Evolutionary conservation across 352 stramenopile species (phyloP).

Genomic region (Phytopythium vexans): DNA sequence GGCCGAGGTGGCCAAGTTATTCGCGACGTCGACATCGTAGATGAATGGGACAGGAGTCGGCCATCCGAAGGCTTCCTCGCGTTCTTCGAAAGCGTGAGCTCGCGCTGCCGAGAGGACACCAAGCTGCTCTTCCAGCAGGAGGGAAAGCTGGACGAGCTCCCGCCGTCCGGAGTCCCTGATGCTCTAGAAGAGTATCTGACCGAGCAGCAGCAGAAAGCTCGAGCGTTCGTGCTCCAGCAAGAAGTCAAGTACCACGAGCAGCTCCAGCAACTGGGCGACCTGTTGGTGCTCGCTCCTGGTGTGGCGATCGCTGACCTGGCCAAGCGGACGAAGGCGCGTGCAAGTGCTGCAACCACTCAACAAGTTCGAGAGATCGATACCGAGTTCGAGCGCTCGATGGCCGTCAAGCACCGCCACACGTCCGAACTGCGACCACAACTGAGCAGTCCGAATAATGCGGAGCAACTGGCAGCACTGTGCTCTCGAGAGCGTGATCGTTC

Average conservation of each 20-base stretch:
- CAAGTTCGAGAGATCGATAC: constrained; percentile 20
- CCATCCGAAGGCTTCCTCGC: constrained; percentile 35
- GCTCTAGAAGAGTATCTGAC: constrained; percentile 75
- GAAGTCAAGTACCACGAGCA: constrained; percentile 56
- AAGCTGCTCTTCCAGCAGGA: constrained; percentile 50
- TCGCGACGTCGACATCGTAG: constrained; percentile 36
- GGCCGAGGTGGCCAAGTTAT: constrained; percentile 13
- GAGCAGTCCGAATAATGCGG: constrained; percentile 64
- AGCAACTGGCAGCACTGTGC: constrained; percentile 49
- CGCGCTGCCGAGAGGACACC: constrained; percentile 58
- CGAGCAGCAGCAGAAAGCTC: constrained; percentile 58
- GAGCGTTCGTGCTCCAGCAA: constrained; percentile 45
- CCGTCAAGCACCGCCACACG: constrained; percentile 44
- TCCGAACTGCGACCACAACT: constrained; percentile 64
- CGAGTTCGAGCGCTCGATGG: constrained; percentile 36
- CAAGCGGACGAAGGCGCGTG: constrained; percentile 16
- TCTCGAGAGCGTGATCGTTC: constrained; percentile 46
- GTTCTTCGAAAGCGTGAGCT: constrained; percentile 52
- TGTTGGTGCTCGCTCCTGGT: constrained; percentile 50
- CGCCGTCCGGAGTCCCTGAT: constrained; percentile 48
- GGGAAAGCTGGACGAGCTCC: constrained; percentile 66
- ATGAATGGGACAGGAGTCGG: constrained; percentile 29
- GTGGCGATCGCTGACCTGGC: constrained; percentile 38
- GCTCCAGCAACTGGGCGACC: constrained; percentile 53
- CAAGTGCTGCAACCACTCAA: constrained; percentile 10